Evolutionary conservation across 371 early-diverging fungal species (phyloP).

Genomic region (Mucor plumbeus): DNA sequence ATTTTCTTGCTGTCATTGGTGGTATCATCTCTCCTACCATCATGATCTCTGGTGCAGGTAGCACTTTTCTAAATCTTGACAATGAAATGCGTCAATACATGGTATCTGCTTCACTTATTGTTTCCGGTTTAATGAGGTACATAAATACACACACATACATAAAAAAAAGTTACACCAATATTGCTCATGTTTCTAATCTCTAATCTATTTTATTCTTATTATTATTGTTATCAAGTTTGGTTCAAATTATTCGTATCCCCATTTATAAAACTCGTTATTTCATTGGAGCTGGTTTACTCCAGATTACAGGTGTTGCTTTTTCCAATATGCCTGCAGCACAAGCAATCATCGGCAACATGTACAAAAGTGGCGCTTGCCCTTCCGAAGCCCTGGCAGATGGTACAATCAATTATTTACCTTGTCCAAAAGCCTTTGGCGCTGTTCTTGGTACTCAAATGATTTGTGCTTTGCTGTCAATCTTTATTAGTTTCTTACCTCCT

Average conservation of each 20-base stretch:
- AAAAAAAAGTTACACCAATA: neutral
- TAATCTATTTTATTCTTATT: no score
- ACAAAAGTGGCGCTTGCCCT: constrained; percentile 56
- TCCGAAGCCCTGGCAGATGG: constrained; percentile 47
- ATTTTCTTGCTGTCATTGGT: constrained; percentile 56
- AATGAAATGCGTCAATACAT: constrained; percentile 51
- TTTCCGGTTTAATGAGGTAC: constrained; percentile 40
- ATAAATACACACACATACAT: no score
- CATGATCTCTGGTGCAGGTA: constrained; percentile 54
- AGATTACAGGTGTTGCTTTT: constrained; percentile 45
- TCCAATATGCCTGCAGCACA: constrained; percentile 44
- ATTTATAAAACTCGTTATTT: constrained; percentile 53
- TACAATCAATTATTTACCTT: constrained; percentile 46
- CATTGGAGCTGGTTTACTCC: constrained; percentile 54
- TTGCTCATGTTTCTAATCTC: neutral
- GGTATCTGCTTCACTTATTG: constrained; percentile 58
- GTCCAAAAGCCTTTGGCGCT: constrained; percentile 63
- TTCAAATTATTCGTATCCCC: constrained; percentile 56
- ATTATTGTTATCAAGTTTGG: constrained; percentile 30
- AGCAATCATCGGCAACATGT: constrained; percentile 49
- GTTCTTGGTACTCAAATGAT: constrained; percentile 59
- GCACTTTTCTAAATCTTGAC: constrained; percentile 52
- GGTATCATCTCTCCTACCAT: constrained; percentile 58
- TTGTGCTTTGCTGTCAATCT: constrained; percentile 51
- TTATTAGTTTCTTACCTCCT: constrained; percentile 57